Percentiles rank a stretch among this genome's conserved stretches.
Evolutionary conservation across 2,329 filamentous ascomycete genomes (phyloP).

Genomic region (Microdochium paspali): DNA sequence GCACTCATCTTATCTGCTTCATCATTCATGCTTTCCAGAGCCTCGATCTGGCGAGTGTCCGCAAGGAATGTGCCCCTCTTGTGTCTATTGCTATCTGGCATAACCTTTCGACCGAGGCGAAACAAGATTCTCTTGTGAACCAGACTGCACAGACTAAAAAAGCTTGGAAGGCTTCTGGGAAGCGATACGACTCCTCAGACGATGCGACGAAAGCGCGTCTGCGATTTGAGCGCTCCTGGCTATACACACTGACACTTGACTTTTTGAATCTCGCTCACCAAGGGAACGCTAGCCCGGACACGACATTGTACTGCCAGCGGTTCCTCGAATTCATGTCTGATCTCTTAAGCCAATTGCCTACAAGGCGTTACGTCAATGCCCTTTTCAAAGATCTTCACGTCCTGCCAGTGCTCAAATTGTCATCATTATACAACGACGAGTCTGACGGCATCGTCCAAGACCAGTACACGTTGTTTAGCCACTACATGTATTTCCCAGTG

Average conservation of each 20-base stretch:
- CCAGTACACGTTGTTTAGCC: slow-evolving; percentile 67
- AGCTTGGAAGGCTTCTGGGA: slow-evolving; percentile 79
- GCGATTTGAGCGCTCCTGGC: slow-evolving; percentile 87
- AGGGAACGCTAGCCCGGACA: background rate
- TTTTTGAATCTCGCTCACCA: slow-evolving; percentile 61
- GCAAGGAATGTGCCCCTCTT: slow-evolving; percentile 92
- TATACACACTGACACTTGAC: slow-evolving; percentile 76
- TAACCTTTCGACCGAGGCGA: slow-evolving; percentile 70
- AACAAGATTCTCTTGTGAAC: slow-evolving; percentile 64
- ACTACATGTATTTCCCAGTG: slow-evolving; percentile 83
- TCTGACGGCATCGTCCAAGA: slow-evolving; percentile 73
- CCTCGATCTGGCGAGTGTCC: slow-evolving; percentile 76
- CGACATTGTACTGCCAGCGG: slow-evolving; percentile 70
- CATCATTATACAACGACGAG: slow-evolving; percentile 66
- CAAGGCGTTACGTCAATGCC: slow-evolving; percentile 85
- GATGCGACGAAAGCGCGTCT: slow-evolving; percentile 68
- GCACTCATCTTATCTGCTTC: slow-evolving; percentile 80
- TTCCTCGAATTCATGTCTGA: slow-evolving; percentile 87
- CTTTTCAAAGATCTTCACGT: slow-evolving; percentile 80
- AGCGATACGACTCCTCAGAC: slow-evolving; percentile 82
- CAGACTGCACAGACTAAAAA: slow-evolving; percentile 70
- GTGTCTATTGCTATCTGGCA: slow-evolving; percentile 96
- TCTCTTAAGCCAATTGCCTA: slow-evolving; percentile 86
- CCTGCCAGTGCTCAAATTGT: slow-evolving; percentile 66
- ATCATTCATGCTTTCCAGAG: slow-evolving; percentile 90